phyloP scores from a whole-genome alignment of 352 stramenopile genomes.

The Globisporangium splendens region DNA sequence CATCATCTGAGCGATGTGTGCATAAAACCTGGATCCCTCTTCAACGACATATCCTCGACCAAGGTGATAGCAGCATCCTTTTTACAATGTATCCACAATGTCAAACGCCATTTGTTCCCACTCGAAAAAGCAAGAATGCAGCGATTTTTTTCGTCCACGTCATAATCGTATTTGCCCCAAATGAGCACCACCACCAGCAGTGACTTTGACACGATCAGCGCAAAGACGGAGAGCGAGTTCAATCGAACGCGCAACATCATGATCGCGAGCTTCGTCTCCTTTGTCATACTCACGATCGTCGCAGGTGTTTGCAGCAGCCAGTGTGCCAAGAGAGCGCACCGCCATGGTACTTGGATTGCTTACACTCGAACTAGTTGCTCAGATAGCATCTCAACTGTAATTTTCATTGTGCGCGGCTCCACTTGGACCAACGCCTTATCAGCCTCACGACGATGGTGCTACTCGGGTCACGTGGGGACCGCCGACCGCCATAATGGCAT shows the following conservation, averaged over 20 bases:
- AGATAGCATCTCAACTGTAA: no score
- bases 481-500: background rate
- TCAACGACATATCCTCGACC: no score
- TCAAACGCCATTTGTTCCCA: no score
- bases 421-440: no score
- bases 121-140: background rate
- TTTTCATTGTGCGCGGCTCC: no score
- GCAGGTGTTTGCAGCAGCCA: background rate
- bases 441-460: no score
- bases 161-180: background rate
- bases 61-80: no score
- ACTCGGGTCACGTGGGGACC: background rate
- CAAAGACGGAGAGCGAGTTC: slow-evolving; percentile 3
- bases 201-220: background rate
- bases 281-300: background rate
- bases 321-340: background rate
- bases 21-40: no score
- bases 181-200: background rate
- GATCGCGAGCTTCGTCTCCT: background rate
- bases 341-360: background rate
- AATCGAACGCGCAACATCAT: background rate
- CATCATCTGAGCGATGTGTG: no score
- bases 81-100: no score
- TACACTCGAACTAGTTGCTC: background rate
- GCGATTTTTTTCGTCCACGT: no score